A percentile compares a stretch with the other conserved stretches of the same genome.
These are phyloP conservation scores for Rhodosporidiobolus odoratus DNA, from an alignment of 768 basidiomycete species.

Conservation along the genomic window DNA sequence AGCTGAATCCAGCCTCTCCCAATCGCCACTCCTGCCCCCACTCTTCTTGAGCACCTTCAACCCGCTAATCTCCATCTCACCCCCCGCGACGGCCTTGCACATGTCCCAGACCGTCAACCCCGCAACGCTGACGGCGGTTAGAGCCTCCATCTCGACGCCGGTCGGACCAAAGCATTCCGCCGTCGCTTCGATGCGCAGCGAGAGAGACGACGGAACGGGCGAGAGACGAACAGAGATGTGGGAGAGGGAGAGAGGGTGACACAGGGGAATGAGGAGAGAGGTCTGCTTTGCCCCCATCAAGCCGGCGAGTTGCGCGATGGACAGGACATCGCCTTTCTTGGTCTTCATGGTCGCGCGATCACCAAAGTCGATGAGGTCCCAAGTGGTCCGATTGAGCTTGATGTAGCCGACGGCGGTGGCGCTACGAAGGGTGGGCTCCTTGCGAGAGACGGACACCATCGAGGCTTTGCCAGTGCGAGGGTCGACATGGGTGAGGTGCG, in stretches of 20 bases:
- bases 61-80: conserved; percentile 70
- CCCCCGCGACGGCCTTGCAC: conserved; percentile 84
- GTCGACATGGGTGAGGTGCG: conserved; percentile 67
- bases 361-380: conserved; percentile 55
- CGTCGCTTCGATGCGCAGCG: conserved; percentile 52
- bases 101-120: conserved; percentile 87
- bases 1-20: conserved; percentile 46
- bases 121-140: conserved; percentile 73
- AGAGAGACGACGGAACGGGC: conserved; percentile 42
- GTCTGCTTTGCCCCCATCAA: conserved; percentile 85
- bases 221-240: conserved; percentile 62
- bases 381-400: conserved; percentile 61
- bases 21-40: conserved; percentile 72
- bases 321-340: conserved; percentile 46
- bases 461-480: conserved; percentile 58
- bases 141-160: conserved; percentile 88
- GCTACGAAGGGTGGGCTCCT: conserved; percentile 58
- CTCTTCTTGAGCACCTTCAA: conserved; percentile 63
- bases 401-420: conserved; percentile 75
- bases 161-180: conserved; percentile 74
- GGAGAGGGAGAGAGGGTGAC: conserved; percentile 72
- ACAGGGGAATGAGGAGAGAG: conserved; percentile 74
- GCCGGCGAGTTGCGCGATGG: conserved; percentile 65
- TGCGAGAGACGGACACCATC: conserved; percentile 77
- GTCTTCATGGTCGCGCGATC: conserved; percentile 13